Conservation (phyloP, 345 rosid species). For the Kandelia obovata region DNA sequence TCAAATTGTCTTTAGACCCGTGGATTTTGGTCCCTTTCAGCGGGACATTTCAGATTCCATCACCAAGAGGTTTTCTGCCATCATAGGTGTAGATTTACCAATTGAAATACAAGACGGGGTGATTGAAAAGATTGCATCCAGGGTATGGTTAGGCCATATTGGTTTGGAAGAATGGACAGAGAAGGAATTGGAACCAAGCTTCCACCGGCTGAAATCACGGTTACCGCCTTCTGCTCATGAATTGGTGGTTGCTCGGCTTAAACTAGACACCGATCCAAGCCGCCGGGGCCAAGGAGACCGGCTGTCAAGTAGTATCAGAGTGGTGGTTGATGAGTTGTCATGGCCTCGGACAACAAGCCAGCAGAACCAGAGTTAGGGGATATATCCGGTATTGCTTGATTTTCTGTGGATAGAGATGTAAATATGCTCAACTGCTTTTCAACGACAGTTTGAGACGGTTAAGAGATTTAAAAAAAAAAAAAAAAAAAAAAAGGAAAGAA, state of each 20-base stretch:
- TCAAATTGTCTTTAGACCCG: conserved; percentile 62
- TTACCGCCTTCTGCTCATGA: conserved; percentile 30
- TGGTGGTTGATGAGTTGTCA: conserved; percentile 50
- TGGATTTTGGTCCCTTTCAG: conserved; percentile 54
- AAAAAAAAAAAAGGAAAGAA: conserved; percentile 7
- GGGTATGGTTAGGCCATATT: conserved; percentile 56
- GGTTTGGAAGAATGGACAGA: conserved; percentile 83
- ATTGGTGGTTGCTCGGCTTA: conserved; percentile 46
- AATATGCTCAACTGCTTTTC: conserved; percentile 54
- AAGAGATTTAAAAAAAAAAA: conserved; percentile 13
- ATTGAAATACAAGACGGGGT: conserved; percentile 66
- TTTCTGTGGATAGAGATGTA: conserved; percentile 46
- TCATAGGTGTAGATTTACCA: conserved; percentile 28
- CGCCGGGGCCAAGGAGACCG: conserved; percentile 42
- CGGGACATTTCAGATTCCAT: conserved; percentile 38
- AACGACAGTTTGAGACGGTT: conserved; percentile 38
- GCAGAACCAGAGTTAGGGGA: neutral
- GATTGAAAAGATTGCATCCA: conserved; percentile 62
- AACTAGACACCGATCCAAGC: conserved; percentile 39
- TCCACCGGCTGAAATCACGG: conserved; percentile 47
- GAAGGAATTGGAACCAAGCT: conserved; percentile 60
- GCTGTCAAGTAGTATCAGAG: conserved; percentile 57
- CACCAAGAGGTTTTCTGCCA: conserved; percentile 42
- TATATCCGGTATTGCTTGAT: conserved; percentile 16
- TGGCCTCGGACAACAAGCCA: neutral